Percentiles rank a stretch among this genome's conserved stretches.
Evolutionary conservation across 371 early-diverging fungal species (phyloP).

Genomic region (Actinomortierella ambigua): DNA sequence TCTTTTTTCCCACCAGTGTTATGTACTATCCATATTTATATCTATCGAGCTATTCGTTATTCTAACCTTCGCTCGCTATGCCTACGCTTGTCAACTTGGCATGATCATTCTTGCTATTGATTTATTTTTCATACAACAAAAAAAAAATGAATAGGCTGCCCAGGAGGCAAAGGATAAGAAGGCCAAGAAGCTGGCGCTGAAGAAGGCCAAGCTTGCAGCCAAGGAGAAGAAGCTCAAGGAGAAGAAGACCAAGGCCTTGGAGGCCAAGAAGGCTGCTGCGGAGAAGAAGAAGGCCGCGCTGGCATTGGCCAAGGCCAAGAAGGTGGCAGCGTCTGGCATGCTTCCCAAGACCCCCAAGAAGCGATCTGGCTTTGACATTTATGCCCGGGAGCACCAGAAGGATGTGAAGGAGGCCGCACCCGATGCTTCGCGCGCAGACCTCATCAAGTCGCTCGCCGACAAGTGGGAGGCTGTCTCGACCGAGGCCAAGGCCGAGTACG

Average conservation of each 20-base stretch:
- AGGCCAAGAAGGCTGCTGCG: slow-evolving; percentile 33
- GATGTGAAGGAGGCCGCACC: slow-evolving; percentile 27
- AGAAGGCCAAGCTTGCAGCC: slow-evolving; percentile 33
- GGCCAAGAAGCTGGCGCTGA: slow-evolving; percentile 17
- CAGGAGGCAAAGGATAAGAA: slow-evolving; percentile 33
- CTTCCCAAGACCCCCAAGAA: slow-evolving; percentile 18
- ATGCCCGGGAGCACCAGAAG: slow-evolving; percentile 37
- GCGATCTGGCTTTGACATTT: slow-evolving; percentile 40
- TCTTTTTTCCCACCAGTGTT: too few relatives aligned
- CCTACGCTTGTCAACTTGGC: too few relatives aligned
- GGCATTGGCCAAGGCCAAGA: slow-evolving; percentile 5
- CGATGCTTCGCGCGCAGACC: slow-evolving; percentile 35
- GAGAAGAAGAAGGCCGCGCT: slow-evolving; percentile 15
- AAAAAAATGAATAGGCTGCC: too few relatives aligned
- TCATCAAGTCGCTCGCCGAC: slow-evolving; percentile 33
- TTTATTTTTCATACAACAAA: too few relatives aligned
- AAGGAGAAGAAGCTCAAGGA: slow-evolving; percentile 27
- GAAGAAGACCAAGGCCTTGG: slow-evolving; percentile 20
- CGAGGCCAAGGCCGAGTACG: not conserved
- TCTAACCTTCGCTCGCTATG: too few relatives aligned
- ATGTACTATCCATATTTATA: too few relatives aligned
- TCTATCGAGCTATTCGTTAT: too few relatives aligned
- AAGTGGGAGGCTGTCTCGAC: slow-evolving; percentile 30
- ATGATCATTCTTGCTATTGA: too few relatives aligned
- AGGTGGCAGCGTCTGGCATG: not conserved